Evolutionary conservation across 768 basidiomycete species (phyloP).

Genomic region (Leccinum longicurvipes): DNA sequence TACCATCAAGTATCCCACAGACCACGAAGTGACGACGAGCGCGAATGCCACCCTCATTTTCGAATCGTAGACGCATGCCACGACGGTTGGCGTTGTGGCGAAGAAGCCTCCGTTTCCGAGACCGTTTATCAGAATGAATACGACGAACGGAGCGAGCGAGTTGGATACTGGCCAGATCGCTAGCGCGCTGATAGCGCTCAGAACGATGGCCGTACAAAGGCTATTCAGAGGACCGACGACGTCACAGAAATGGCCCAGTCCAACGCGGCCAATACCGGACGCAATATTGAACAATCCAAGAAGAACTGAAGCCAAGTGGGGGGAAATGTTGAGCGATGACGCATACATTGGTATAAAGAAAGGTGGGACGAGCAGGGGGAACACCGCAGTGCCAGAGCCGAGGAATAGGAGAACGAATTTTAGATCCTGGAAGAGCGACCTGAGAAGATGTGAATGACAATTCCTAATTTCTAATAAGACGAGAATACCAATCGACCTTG

Average conservation of each 20-base stretch:
- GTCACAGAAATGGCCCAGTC: slow-evolving; percentile 29
- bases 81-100: slow-evolving; percentile 32
- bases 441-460: slow-evolving; percentile 2
- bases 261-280: slow-evolving; percentile 33
- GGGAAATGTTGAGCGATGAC: slow-evolving; percentile 20
- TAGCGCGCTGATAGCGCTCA: slow-evolving; percentile 31
- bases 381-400: slow-evolving; percentile 33
- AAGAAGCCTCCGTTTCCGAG: slow-evolving; percentile 34
- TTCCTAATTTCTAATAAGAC: background rate
- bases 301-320: slow-evolving; percentile 18
- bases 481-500: slow-evolving; percentile 22
- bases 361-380: slow-evolving; percentile 33
- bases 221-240: slow-evolving; percentile 30
- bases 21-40: slow-evolving; percentile 35
- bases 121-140: slow-evolving; percentile 29
- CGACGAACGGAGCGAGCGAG: slow-evolving; percentile 23
- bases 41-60: slow-evolving; percentile 33
- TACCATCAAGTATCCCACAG: slow-evolving; percentile 28
- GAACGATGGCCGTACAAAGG: slow-evolving; percentile 24
- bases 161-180: slow-evolving; percentile 30
- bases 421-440: slow-evolving; percentile 30
- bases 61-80: slow-evolving; percentile 29
- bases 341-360: slow-evolving; percentile 28
- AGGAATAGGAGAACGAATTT: slow-evolving; percentile 29
- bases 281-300: slow-evolving; percentile 35